These are phyloP conservation scores for Effrenium voratum DNA, from an alignment of 73 alveolate genomes.

Conservation along the genomic window DNA sequence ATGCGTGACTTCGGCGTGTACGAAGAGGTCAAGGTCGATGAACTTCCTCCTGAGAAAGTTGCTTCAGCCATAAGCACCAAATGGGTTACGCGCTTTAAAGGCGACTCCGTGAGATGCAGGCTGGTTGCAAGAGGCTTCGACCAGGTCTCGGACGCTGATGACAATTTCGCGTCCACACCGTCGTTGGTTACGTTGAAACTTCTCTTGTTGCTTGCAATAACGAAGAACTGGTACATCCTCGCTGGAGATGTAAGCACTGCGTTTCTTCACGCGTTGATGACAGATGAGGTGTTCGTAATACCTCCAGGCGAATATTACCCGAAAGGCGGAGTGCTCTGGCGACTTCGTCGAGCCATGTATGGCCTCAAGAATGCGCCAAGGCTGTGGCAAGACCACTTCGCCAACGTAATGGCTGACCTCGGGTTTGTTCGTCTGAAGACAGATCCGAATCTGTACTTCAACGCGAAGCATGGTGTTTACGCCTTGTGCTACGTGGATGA, in stretches of 20 bases:
- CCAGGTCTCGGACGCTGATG: constrained; percentile 42
- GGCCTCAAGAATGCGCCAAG: neutral
- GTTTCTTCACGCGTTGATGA: constrained; percentile 36
- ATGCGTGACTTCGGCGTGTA: neutral
- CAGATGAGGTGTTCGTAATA: constrained; percentile 20
- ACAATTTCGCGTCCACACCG: constrained; percentile 9
- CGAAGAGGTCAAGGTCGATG: neutral
- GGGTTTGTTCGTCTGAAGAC: neutral
- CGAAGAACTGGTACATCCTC: neutral
- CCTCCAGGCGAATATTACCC: constrained; percentile 17
- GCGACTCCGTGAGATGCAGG: constrained; percentile 5
- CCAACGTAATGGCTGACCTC: neutral
- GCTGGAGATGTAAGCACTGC: constrained; percentile 14
- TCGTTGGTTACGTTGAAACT: neutral
- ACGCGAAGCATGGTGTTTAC: neutral
- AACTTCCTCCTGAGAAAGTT: constrained; percentile 19
- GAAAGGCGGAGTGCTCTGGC: neutral
- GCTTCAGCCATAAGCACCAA: neutral
- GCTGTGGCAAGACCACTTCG: constrained; percentile 16
- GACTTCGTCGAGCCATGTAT: constrained; percentile 32
- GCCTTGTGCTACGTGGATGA: neutral
- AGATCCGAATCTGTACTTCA: neutral
- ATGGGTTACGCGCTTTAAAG: constrained; percentile 30
- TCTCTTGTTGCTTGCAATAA: neutral
- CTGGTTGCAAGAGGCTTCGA: constrained; percentile 4